These are phyloP conservation scores for Geotrichum cucujoidarum DNA, from an alignment of 1,139 yeast species.

Conservation along the genomic window DNA sequence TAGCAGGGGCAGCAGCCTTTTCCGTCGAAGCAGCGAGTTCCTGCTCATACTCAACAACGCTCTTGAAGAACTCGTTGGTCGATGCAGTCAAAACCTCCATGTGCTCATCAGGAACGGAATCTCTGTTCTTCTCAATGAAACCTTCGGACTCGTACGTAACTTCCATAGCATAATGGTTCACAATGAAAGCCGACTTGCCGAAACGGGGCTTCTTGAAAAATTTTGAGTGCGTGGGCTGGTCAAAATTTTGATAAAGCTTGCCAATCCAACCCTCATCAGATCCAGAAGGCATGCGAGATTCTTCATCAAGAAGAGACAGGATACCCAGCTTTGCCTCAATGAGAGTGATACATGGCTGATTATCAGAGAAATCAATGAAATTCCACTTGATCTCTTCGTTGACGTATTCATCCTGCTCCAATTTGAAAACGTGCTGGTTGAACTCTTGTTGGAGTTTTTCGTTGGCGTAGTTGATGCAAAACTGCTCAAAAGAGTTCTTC, in stretches of 20 bases:
- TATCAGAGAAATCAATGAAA: conserved; percentile 91
- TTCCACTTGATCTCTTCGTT: conserved; percentile 95
- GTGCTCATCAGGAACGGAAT: conserved; percentile 94
- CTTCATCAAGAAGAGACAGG: conserved; percentile 85
- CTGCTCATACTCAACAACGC: conserved; percentile 62
- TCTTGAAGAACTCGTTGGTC: conserved; percentile 57
- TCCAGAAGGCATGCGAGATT: conserved; percentile 91
- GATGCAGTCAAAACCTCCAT: conserved; percentile 74
- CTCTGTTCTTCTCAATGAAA: conserved; percentile 93
- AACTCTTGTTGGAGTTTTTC: conserved; percentile 97
- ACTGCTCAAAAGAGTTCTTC: conserved; percentile 91
- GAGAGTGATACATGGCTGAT: conserved; percentile 92
- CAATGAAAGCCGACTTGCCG: conserved; percentile 86
- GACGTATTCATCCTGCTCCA: conserved; percentile 93
- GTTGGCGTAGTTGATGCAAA: conserved; percentile 95
- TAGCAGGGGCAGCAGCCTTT: conserved; percentile 40
- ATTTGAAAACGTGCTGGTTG: conserved; percentile 93
- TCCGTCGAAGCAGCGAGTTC: conserved; percentile 53
- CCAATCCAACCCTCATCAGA: conserved; percentile 89
- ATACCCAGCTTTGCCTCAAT: conserved; percentile 90
- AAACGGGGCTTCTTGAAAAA: conserved; percentile 92
- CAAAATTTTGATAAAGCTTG: conserved; percentile 81
- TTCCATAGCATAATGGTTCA: conserved; percentile 90
- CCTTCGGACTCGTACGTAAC: conserved; percentile 92
- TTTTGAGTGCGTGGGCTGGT: conserved; percentile 68